A percentile compares a stretch with the other conserved stretches of the same genome.
Evolutionary conservation across 352 stramenopile species (phyloP).

Genomic region (Plasmopara muralis): DNA sequence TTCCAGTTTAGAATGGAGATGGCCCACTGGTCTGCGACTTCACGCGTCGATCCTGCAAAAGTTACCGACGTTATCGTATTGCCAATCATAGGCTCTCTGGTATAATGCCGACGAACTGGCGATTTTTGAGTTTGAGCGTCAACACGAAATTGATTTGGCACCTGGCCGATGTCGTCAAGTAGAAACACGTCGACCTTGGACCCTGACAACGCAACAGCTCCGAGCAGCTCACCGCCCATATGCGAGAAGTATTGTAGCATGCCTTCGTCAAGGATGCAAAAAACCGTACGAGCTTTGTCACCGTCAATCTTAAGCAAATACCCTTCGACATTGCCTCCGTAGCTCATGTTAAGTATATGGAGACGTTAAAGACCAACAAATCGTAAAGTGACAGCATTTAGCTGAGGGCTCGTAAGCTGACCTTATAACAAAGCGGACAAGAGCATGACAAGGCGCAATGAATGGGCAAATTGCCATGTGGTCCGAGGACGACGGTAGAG

Average conservation of each 20-base stretch:
- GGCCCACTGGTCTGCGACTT: conserved; percentile 64
- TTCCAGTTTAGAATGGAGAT: conserved; percentile 81
- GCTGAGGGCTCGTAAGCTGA: not conserved
- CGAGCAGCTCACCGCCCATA: conserved; percentile 58
- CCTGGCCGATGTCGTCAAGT: conserved; percentile 34
- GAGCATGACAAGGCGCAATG: conserved; percentile 12
- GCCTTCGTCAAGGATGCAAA: conserved; percentile 82
- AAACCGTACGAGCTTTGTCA: conserved; percentile 52
- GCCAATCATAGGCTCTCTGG: conserved; percentile 14
- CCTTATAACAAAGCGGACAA: conserved; percentile 10
- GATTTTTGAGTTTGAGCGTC: conserved; percentile 32
- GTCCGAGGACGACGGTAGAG: conserved; percentile 21
- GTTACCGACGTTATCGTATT: conserved; percentile 27
- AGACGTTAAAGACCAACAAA: conserved; percentile 7
- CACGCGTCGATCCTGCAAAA: conserved; percentile 48
- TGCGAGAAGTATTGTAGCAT: conserved; percentile 74
- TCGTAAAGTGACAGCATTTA: conserved; percentile 11
- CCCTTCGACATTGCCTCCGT: conserved; percentile 73
- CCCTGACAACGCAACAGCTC: conserved; percentile 58
- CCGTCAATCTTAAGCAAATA: conserved; percentile 71
- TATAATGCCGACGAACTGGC: conserved; percentile 12
- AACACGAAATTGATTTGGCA: conserved; percentile 62
- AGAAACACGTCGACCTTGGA: conserved; percentile 72
- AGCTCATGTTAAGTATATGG: conserved; percentile 23
- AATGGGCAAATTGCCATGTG: conserved; percentile 21